Conservation (phyloP, 192 early-diverging fungal species). For the Oehlia diaphana region DNA sequence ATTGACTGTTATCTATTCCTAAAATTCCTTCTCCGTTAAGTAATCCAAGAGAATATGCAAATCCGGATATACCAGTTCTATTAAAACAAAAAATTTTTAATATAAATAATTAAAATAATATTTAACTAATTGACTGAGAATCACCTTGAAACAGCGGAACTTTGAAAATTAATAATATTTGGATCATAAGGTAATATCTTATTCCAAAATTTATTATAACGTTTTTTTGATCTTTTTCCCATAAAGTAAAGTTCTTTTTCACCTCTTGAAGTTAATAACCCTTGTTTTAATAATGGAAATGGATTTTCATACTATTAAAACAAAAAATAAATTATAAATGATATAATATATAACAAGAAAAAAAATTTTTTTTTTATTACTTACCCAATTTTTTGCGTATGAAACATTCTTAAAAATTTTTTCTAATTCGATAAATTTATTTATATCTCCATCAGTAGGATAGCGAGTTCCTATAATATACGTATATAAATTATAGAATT, state of each 20-base stretch:
- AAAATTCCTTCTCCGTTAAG: slow-evolving; percentile 18
- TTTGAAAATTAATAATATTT: slow-evolving; percentile 20
- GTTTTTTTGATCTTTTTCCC: slow-evolving; percentile 9
- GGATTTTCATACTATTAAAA: background rate
- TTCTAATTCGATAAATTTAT: background rate
- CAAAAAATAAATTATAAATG: too few species aligned
- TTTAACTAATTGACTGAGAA: background rate
- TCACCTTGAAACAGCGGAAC: slow-evolving; percentile 21
- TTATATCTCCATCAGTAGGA: background rate
- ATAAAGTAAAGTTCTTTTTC: slow-evolving; percentile 19
- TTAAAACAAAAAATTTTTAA: background rate
- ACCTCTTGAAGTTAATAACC: background rate
- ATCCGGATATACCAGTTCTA: slow-evolving; percentile 18
- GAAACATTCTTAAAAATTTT: background rate
- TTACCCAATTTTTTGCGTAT: background rate
- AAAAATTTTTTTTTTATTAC: too few species aligned
- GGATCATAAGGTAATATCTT: slow-evolving; percentile 17
- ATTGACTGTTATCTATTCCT: background rate
- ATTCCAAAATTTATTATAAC: slow-evolving; percentile 11
- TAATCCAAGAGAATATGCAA: slow-evolving; percentile 21
- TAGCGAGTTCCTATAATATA: background rate
- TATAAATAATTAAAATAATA: background rate
- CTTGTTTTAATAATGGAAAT: slow-evolving; percentile 3
- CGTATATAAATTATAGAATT: background rate
- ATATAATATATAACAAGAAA: too few species aligned